Evolutionary conservation across 2,329 filamentous ascomycete genomes (phyloP), one percentile per base, ranked within the genome.

Genomic region (Colletotrichum horii): DNA sequence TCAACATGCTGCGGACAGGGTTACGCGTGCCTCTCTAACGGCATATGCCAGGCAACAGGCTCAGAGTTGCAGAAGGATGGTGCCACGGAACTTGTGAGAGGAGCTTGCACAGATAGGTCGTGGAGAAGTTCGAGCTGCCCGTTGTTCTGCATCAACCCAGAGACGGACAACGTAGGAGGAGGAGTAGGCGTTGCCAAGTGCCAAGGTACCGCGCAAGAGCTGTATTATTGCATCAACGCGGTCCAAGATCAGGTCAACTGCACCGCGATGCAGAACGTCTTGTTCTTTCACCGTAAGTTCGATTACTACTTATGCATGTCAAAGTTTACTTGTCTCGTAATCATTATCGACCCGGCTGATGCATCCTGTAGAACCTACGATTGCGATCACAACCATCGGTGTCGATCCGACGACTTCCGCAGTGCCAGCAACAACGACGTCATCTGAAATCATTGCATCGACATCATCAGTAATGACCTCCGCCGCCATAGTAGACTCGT

Each of bases 1-100:
- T 81, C 84, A 0, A 75, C 79, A 1, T 85, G 84, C 76, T 85
- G 84, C 71, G 82, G 82, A 4, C 79, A 80, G n/a, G 83, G 82
- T 9, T 84, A 82, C 61, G 83, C 83, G 1, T 86, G 84, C 71
- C 77, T 84, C 4, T 81, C 79, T 34, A 84, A 83, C 74, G 78
- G 78, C 30, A 77, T 85, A 7, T 86, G 84, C 76, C 72, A 78
- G 78, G 78, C 81, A 6, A 82, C 80, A 2, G 81, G 76, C 1
- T 66, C 79, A 8, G 78, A 80, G 68, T 55, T 81, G 12, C 70
- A 77, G 24, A 78, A 79, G 65, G 67, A 71, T 1, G 78, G 78
- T 7, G 78, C 80, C 8, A 75, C 76, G 4, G 68, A 76, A 8
- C 84, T 78, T 28, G 80, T 83, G 5, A 81, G 84, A 9, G 83